Percentiles rank a stretch among this genome's conserved stretches.
These are phyloP conservation scores for Pseudogymnoascus sp. DNA, from an alignment of 2,329 filamentous ascomycete species.

Conservation along the genomic window DNA sequence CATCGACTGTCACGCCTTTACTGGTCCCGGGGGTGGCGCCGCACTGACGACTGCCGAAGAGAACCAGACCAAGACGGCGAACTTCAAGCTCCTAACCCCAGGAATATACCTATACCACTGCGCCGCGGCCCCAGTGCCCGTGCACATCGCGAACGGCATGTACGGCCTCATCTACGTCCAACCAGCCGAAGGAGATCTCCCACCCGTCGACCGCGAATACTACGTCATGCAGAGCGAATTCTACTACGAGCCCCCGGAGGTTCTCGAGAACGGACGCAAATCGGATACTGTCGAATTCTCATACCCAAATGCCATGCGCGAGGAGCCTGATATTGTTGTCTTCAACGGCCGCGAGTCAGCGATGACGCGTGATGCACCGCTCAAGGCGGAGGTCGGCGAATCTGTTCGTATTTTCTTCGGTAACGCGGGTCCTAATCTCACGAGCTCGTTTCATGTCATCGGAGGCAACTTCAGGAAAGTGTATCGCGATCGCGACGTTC, in stretches of 20 bases:
- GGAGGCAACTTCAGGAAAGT: slow-evolving; percentile 27
- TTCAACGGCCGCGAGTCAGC: slow-evolving; percentile 32
- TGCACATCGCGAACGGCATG: slow-evolving; percentile 34
- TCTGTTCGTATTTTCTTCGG: slow-evolving; percentile 32
- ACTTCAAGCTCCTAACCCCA: slow-evolving; percentile 28
- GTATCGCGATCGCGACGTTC: slow-evolving; percentile 29
- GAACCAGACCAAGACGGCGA: slow-evolving; percentile 28
- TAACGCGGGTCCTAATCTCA: slow-evolving; percentile 31
- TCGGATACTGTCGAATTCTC: slow-evolving; percentile 30
- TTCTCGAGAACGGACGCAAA: slow-evolving; percentile 27
- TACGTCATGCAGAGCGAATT: slow-evolving; percentile 35
- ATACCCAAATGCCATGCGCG: slow-evolving; percentile 30
- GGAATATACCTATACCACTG: slow-evolving; percentile 33
- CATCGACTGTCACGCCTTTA: slow-evolving; percentile 32
- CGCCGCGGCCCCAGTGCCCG: slow-evolving; percentile 31
- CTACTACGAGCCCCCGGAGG: slow-evolving; percentile 32
- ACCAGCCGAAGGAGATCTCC: slow-evolving; percentile 27
- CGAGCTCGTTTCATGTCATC: slow-evolving; percentile 30
- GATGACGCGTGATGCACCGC: slow-evolving; percentile 27
- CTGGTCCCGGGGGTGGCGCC: slow-evolving; percentile 30
- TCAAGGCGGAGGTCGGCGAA: slow-evolving; percentile 28
- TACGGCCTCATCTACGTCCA: slow-evolving; percentile 34
- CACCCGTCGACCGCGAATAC: slow-evolving; percentile 30
- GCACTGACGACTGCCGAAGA: slow-evolving; percentile 30
- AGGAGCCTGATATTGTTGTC: slow-evolving; percentile 28